These are phyloP conservation scores for Kappamyces sp. DNA, from an alignment of 192 early-diverging fungal species.

Conservation along the genomic window DNA sequence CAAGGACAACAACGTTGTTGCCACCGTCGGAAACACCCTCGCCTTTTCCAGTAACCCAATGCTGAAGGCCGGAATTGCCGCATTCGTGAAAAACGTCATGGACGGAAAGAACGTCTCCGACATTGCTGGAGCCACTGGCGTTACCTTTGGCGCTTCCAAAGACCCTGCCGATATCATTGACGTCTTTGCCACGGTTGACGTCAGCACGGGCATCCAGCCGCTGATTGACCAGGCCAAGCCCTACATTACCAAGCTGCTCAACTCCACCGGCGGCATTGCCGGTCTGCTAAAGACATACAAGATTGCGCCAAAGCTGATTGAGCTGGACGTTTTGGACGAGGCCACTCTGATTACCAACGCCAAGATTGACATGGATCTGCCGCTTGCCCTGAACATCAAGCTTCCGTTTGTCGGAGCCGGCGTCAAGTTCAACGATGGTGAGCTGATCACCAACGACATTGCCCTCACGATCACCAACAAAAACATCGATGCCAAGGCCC, in stretches of 20 bases:
- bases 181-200: constrained; percentile 2
- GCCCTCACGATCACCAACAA: too few species aligned
- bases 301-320: constrained; percentile 2
- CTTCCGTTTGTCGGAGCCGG: constrained; percentile 1
- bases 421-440: not conserved
- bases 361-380: constrained; percentile 4
- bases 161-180: constrained; percentile 1
- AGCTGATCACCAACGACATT: not conserved
- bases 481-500: not conserved
- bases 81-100: not conserved
- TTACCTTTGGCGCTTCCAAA: not conserved
- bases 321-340: constrained; percentile 12
- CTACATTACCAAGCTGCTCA: not conserved
- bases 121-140: not conserved
- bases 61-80: not conserved
- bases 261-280: not conserved
- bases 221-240: not conserved
- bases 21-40: not conserved
- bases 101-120: constrained; percentile 5
- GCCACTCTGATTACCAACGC: not conserved
- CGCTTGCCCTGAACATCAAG: constrained; percentile 9
- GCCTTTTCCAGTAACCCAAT: not conserved
- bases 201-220: constrained; percentile 1
- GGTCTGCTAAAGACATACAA: not conserved
- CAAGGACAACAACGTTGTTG: not conserved